Percentiles rank a stretch among this genome's conserved stretches.
Conservation (phyloP, 164 flowering plant genomes). For the Piper longum region DNA sequence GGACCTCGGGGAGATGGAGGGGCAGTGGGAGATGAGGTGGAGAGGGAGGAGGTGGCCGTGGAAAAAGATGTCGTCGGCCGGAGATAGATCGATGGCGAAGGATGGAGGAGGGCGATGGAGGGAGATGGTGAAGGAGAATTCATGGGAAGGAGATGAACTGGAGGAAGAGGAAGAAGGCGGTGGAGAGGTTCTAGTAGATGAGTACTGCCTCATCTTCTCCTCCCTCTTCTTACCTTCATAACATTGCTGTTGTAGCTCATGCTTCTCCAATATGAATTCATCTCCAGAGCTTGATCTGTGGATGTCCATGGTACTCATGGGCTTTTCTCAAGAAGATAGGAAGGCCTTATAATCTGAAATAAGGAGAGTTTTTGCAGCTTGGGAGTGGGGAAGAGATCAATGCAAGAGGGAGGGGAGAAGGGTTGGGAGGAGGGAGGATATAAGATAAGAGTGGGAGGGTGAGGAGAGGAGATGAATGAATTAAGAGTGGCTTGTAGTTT, state of each 20-base stretch:
- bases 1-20: conserved; percentile 56
- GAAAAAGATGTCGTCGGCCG: conserved; percentile 91
- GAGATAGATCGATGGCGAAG: conserved; percentile 55
- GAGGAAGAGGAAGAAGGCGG: conserved; percentile 1
- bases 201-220: background rate
- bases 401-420: background rate
- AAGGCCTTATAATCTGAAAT: background rate
- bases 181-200: background rate
- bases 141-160: conserved; percentile 6
- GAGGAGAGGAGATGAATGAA: background rate
- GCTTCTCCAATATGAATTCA: background rate
- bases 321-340: too few species aligned
- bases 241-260: background rate
- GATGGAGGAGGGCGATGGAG: conserved; percentile 33
- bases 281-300: background rate
- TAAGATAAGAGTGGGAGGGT: background rate
- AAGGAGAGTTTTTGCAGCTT: background rate
- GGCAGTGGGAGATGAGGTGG: conserved; percentile 50
- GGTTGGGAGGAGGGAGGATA: background rate
- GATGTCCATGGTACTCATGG: conserved; percentile 2
- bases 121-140: conserved; percentile 40
- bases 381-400: background rate
- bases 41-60: conserved; percentile 92
- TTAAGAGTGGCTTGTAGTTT: background rate
- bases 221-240: background rate